Evolutionary conservation across 768 basidiomycete species (phyloP).

Genomic region (Xerocomus potaroensis): DNA sequence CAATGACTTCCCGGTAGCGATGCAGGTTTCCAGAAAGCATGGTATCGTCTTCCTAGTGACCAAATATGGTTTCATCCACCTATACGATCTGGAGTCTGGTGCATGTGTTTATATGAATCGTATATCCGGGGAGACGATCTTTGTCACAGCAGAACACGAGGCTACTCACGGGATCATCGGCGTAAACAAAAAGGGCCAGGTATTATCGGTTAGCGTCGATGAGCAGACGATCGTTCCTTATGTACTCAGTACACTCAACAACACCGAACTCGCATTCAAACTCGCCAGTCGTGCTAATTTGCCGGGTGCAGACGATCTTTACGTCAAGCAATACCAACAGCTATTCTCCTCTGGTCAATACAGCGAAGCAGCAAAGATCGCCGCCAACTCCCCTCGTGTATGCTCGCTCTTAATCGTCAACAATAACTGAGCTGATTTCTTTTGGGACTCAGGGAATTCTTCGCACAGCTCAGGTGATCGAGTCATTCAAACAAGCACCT

Average conservation of each 20-base stretch:
- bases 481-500: slow-evolving; percentile 96
- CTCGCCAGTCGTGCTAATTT: slow-evolving; percentile 93
- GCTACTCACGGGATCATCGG: slow-evolving; percentile 93
- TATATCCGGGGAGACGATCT: slow-evolving; percentile 98
- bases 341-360: slow-evolving; percentile 87
- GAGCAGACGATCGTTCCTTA: slow-evolving; percentile 96
- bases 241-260: slow-evolving; percentile 89
- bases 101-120: slow-evolving; percentile 99
- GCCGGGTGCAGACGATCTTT: slow-evolving; percentile 96
- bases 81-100: slow-evolving; percentile 96
- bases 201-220: slow-evolving; percentile 94
- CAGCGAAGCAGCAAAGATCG: slow-evolving; percentile 94
- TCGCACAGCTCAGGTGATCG: slow-evolving; percentile 91
- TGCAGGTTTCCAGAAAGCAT: slow-evolving; percentile 97
- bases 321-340: slow-evolving; percentile 89
- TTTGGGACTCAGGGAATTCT: slow-evolving; percentile 68
- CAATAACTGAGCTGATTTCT: slow-evolving; percentile 2
- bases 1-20: slow-evolving; percentile 98
- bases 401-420: slow-evolving; percentile 16
- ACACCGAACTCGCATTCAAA: slow-evolving; percentile 97
- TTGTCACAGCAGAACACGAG: slow-evolving; percentile 97
- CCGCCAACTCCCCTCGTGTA: slow-evolving; percentile 93
- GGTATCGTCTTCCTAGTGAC: slow-evolving; percentile 97
- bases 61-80: slow-evolving; percentile 98
- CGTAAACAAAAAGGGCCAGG: slow-evolving; percentile 99